These are phyloP conservation scores for Russula sp. DNA, from an alignment of 768 basidiomycete species.

Conservation along the genomic window DNA sequence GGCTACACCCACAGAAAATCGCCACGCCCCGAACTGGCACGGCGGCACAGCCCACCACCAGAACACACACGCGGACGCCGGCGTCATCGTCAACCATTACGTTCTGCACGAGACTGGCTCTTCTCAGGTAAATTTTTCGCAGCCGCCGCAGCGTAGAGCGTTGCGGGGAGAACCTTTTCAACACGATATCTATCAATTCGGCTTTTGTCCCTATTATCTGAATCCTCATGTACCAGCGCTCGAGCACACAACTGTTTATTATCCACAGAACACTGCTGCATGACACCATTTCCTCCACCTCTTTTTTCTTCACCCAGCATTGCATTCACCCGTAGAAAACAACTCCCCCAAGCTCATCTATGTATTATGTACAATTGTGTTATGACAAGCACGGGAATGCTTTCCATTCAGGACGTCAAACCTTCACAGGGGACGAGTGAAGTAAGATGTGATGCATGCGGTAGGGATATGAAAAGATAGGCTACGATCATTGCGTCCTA, in stretches of 20 bases:
- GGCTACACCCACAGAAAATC: conserved; percentile 11
- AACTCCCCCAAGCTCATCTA: conserved; percentile 14
- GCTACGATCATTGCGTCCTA: conserved; percentile 38
- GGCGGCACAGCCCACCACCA: conserved; percentile 19
- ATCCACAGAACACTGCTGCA: conserved; percentile 11
- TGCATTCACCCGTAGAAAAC: conserved; percentile 19
- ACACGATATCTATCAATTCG: conserved; percentile 17
- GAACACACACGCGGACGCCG: conserved; percentile 24
- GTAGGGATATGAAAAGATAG: conserved; percentile 8
- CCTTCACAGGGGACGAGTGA: conserved; percentile 1
- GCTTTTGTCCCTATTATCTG: conserved; percentile 7
- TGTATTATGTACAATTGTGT: conserved; percentile 22
- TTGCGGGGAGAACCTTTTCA: conserved; percentile 6
- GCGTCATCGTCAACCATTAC: conserved; percentile 30
- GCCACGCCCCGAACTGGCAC: background rate
- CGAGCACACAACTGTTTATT: conserved; percentile 20
- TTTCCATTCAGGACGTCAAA: conserved; percentile 2
- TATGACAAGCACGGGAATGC: conserved; percentile 19
- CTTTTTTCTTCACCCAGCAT: background rate
- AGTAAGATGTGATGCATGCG: conserved; percentile 8
- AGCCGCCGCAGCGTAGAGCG: conserved; percentile 24
- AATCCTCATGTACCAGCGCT: conserved; percentile 10
- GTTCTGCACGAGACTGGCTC: conserved; percentile 35
- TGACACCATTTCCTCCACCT: background rate
- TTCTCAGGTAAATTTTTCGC: conserved; percentile 32